These are phyloP conservation scores for Umbelopsis vinacea DNA, from an alignment of 192 early-diverging fungal species.

Conservation along the genomic window DNA sequence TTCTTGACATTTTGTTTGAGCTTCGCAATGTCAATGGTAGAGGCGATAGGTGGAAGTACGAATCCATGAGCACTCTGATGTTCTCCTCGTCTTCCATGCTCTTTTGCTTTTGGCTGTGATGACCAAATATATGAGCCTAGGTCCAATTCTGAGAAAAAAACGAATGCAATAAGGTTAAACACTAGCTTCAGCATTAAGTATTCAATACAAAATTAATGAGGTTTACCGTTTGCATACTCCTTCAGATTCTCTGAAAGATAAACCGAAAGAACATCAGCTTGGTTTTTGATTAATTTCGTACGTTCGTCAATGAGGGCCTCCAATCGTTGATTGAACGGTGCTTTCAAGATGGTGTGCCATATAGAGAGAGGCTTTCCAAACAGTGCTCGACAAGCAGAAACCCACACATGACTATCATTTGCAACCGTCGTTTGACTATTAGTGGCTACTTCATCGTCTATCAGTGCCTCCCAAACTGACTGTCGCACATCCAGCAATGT, in stretches of 20 bases:
- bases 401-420: slow-evolving; percentile 26
- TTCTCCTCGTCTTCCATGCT: not conserved
- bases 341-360: slow-evolving; percentile 20
- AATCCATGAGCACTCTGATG: not conserved
- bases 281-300: not conserved
- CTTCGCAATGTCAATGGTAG: slow-evolving; percentile 25
- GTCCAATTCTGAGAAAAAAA: slow-evolving; percentile 10
- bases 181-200: not conserved
- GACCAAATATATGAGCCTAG: slow-evolving; percentile 36
- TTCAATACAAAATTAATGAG: not conserved
- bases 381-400: slow-evolving; percentile 1
- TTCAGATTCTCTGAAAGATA: not conserved
- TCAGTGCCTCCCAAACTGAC: slow-evolving; percentile 42
- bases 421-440: not conserved
- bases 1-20: slow-evolving; percentile 32
- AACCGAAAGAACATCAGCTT: not conserved
- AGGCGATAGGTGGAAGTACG: slow-evolving; percentile 24
- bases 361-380: not conserved
- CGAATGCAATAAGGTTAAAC: not conserved
- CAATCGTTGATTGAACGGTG: not conserved
- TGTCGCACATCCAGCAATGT: slow-evolving; percentile 44
- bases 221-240: not conserved
- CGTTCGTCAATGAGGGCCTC: not conserved
- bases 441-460: slow-evolving; percentile 39
- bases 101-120: not conserved